Conservation (phyloP, 768 basidiomycete genomes). For the Suillus discolor region DNA sequence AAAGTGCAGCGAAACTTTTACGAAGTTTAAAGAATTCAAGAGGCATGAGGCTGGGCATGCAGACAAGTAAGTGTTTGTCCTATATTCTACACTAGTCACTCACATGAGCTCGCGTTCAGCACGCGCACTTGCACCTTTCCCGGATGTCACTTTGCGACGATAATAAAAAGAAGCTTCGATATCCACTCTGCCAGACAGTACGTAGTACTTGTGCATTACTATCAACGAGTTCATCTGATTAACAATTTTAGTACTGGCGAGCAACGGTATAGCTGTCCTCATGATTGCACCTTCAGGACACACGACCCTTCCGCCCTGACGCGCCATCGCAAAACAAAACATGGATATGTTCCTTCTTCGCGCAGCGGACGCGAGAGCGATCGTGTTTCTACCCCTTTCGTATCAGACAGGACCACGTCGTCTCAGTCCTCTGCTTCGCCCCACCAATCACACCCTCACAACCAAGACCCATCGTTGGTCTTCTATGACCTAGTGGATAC, state of each 20-base stretch:
- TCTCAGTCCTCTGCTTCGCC: neutral
- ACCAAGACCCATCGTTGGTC: neutral
- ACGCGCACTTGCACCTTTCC: constrained; percentile 20
- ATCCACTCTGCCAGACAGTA: constrained; percentile 27
- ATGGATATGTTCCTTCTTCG: constrained; percentile 22
- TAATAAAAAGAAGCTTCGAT: constrained; percentile 23
- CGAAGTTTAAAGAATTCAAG: constrained; percentile 20
- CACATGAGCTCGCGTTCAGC: constrained; percentile 13
- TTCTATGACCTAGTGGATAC: neutral
- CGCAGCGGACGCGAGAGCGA: neutral
- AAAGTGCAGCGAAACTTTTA: constrained; percentile 18
- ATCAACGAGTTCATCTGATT: no score
- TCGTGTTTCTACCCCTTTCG: no score
- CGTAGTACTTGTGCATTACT: neutral
- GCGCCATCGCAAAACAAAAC: constrained; percentile 25
- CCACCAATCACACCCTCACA: neutral
- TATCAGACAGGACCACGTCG: neutral
- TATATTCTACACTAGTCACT: constrained; percentile 1
- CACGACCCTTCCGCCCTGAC: constrained; percentile 28
- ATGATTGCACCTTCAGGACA: constrained; percentile 23
- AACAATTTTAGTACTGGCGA: constrained; percentile 23
- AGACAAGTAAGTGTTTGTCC: constrained; percentile 8
- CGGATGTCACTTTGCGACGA: constrained; percentile 17
- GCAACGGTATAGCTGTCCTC: constrained; percentile 12
- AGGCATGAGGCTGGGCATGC: constrained; percentile 25